phyloP scores from a whole-genome alignment of 805 yeast genomes.

The Saturnispora zaruensis region DNA sequence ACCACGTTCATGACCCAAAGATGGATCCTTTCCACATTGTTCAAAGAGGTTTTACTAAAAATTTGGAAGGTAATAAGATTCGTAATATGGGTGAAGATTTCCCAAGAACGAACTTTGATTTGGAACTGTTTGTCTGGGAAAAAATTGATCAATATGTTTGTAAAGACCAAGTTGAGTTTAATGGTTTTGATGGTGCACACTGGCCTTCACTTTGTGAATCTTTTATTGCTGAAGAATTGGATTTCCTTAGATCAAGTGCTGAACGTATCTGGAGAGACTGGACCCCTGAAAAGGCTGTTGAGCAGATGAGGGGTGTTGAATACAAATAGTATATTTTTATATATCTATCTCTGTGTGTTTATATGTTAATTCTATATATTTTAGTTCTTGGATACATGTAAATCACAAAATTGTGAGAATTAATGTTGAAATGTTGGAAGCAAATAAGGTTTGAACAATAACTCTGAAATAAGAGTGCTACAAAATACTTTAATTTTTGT shows the following conservation, averaged over 20 bases:
- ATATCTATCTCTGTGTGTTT: neutral
- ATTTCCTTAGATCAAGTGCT: slow-evolving; percentile 19
- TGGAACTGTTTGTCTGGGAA: slow-evolving; percentile 28
- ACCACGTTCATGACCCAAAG: slow-evolving; percentile 48
- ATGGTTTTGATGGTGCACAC: slow-evolving; percentile 18
- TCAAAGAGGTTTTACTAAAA: slow-evolving; percentile 23
- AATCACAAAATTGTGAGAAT: neutral
- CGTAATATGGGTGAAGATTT: slow-evolving; percentile 30
- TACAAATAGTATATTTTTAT: neutral
- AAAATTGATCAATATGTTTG: slow-evolving; percentile 28
- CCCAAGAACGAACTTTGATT: slow-evolving; percentile 26
- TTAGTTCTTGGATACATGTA: neutral
- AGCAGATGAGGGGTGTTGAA: slow-evolving; percentile 12
- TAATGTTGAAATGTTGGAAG: too few relatives aligned
- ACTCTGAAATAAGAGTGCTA: too few relatives aligned
- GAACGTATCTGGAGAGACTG: slow-evolving; percentile 18
- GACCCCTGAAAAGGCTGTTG: slow-evolving; percentile 6
- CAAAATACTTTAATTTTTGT: too few relatives aligned
- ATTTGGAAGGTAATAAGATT: slow-evolving; percentile 24
- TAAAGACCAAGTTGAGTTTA: slow-evolving; percentile 21
- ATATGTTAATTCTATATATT: neutral
- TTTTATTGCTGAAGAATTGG: slow-evolving; percentile 24
- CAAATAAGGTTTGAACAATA: too few relatives aligned
- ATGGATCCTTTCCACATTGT: slow-evolving; percentile 40
- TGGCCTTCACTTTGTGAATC: slow-evolving; percentile 20